Evolutionary conservation across 1,284 basidiomycete genomes (phyloP).

Genomic region (Tylopilus sp.): DNA sequence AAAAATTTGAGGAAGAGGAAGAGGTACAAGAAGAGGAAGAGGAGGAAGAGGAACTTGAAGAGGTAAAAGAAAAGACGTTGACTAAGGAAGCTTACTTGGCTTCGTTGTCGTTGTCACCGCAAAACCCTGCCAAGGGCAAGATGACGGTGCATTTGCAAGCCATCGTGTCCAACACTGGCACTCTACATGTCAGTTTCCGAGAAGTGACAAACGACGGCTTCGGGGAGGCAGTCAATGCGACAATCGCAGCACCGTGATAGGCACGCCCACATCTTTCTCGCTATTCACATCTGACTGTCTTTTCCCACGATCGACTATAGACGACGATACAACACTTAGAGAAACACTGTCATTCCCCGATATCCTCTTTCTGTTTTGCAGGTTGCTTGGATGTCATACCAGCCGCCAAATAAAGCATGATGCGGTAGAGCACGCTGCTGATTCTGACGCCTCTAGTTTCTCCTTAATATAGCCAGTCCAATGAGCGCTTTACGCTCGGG

Average conservation of each 20-base stretch:
- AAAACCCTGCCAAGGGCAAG: slow-evolving; percentile 47
- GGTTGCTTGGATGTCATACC: slow-evolving; percentile 5
- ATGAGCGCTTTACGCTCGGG: slow-evolving; percentile 46
- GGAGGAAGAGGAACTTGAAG: slow-evolving; percentile 40
- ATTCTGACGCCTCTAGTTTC: slow-evolving; percentile 44
- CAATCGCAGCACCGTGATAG: slow-evolving; percentile 18
- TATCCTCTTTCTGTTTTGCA: slow-evolving; percentile 58
- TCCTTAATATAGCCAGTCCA: slow-evolving; percentile 46
- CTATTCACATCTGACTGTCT: neutral
- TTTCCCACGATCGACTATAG: slow-evolving; percentile 2
- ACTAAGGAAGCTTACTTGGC: slow-evolving; percentile 61
- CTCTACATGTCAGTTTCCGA: slow-evolving; percentile 46
- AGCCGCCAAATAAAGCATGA: neutral
- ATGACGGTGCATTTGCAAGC: slow-evolving; percentile 65
- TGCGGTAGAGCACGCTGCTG: slow-evolving; percentile 1
- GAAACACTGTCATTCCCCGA: slow-evolving; percentile 38
- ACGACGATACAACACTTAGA: neutral
- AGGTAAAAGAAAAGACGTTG: slow-evolving; percentile 65
- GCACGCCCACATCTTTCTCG: neutral
- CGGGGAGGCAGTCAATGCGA: slow-evolving; percentile 24
- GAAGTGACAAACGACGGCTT: slow-evolving; percentile 43
- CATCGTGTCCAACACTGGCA: slow-evolving; percentile 47
- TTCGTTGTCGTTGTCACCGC: slow-evolving; percentile 49
- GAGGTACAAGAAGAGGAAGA: slow-evolving; percentile 53
- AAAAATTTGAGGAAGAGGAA: slow-evolving; percentile 47